Evolutionary conservation across 129 eudicot species (phyloP).

Genomic region (Lonicera japonica): DNA sequence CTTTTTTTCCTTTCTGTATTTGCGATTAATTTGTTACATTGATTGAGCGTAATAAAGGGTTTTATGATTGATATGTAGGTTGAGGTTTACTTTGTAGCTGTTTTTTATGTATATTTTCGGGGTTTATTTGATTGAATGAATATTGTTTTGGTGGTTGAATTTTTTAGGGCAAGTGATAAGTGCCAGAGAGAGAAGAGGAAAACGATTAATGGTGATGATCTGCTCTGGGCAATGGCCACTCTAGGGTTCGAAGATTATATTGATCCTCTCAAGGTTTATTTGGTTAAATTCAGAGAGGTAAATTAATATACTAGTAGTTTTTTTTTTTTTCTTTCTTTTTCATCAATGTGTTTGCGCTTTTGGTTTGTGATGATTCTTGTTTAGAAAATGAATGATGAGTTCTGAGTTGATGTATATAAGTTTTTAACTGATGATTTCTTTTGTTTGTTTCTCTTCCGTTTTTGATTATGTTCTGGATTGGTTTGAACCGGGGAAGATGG

Average conservation of each 20-base stretch:
- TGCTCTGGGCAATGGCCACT: conserved; percentile 89
- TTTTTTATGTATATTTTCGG: background rate
- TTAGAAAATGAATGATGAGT: conserved; percentile 1
- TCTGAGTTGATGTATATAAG: too few species aligned
- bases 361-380: background rate
- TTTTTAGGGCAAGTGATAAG: conserved; percentile 81
- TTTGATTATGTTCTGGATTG: conserved; percentile 14
- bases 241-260: conserved; percentile 82
- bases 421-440: conserved; percentile 23
- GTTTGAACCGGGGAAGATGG: conserved; percentile 45
- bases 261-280: conserved; percentile 70
- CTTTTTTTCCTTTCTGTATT: background rate
- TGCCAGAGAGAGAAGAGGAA: conserved; percentile 90
- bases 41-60: background rate
- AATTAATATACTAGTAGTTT: background rate
- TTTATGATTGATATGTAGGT: background rate
- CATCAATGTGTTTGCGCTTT: background rate
- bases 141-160: conserved; percentile 14
- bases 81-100: background rate
- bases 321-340: too few species aligned
- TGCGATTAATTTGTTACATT: background rate
- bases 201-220: conserved; percentile 86
- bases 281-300: conserved; percentile 73
- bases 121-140: background rate
- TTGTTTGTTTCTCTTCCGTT: conserved; percentile 7